These are phyloP conservation scores for Acacia pycnantha DNA, from an alignment of 331 rosid species.

Conservation along the genomic window DNA sequence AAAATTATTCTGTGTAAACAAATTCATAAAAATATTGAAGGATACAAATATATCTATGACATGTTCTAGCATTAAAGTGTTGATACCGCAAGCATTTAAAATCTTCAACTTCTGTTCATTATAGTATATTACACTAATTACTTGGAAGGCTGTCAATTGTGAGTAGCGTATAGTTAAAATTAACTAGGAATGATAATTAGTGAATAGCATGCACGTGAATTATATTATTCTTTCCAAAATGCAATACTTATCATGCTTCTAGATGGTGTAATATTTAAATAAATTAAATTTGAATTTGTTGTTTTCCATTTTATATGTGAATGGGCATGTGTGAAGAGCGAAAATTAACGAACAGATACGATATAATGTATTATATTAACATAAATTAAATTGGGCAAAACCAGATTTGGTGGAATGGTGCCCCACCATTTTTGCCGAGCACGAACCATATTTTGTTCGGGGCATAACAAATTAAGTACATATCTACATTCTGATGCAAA, in stretches of 20 bases:
- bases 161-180: neutral
- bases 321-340: neutral
- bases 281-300: neutral
- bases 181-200: neutral
- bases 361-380: neutral
- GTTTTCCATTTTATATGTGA: neutral
- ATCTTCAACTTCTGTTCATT: neutral
- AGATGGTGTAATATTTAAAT: neutral
- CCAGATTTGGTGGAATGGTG: slow-evolving; percentile 8
- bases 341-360: neutral
- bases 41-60: neutral
- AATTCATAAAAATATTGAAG: neutral
- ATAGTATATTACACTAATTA: neutral
- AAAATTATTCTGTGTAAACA: neutral
- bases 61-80: neutral
- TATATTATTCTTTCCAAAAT: slow-evolving; percentile 18
- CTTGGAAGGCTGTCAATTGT: neutral
- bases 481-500: slow-evolving; percentile 1
- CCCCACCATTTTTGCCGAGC: neutral
- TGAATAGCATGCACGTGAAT: neutral
- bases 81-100: neutral
- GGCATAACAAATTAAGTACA: neutral
- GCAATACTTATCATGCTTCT: neutral
- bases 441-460: neutral
- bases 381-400: neutral